Evolutionary conservation across 306 rosid species (phyloP).

Genomic region (Cicer yamashitae): DNA sequence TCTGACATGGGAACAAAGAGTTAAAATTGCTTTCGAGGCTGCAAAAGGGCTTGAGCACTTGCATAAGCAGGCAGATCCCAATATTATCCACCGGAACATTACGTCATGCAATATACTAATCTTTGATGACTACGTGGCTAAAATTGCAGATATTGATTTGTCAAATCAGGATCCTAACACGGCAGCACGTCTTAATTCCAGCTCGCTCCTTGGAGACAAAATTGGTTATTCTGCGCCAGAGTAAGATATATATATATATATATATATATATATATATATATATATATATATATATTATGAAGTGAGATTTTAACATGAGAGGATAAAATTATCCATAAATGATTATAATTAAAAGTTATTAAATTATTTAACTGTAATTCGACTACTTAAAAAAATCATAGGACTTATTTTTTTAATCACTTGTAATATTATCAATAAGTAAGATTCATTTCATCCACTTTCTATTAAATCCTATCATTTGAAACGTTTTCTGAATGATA

Average conservation of each 20-base stretch:
- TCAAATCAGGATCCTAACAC: conserved; percentile 95
- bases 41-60: conserved; percentile 90
- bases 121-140: conserved; percentile 85
- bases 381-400: too few relatives aligned
- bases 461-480: too few relatives aligned
- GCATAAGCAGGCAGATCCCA: conserved; percentile 85
- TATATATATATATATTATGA: neutral
- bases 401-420: too few relatives aligned
- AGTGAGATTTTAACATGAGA: neutral
- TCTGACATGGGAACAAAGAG: conserved; percentile 84
- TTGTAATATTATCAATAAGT: too few relatives aligned
- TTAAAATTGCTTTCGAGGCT: conserved; percentile 91
- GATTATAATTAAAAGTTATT: neutral
- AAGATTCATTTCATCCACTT: too few relatives aligned
- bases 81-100: conserved; percentile 83
- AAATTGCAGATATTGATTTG: conserved; percentile 90
- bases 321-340: neutral
- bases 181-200: conserved; percentile 94
- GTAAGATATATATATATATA: conserved; percentile 51
- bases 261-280: neutral
- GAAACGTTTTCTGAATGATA: neutral
- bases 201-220: conserved; percentile 85
- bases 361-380: too few relatives aligned
- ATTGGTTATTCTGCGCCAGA: conserved; percentile 94
- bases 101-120: conserved; percentile 89